A percentile compares a stretch with the other conserved stretches of the same genome.
Evolutionary conservation across 2,329 filamentous ascomycete species (phyloP).

Genomic region (Macrophomina tecta): DNA sequence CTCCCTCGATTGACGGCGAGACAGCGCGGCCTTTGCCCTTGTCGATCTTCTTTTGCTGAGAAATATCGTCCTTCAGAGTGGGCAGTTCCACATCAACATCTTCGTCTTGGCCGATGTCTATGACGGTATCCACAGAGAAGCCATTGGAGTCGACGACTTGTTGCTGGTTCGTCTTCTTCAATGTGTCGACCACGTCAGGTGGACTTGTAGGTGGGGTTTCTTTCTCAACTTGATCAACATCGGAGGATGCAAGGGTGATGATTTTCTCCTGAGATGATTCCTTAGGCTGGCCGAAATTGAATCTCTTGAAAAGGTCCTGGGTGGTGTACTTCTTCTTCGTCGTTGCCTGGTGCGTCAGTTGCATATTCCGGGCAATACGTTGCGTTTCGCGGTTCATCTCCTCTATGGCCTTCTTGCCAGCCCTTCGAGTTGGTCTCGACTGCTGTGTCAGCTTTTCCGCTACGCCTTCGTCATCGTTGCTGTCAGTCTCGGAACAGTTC

Average conservation of each 20-base stretch:
- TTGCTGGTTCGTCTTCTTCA: background rate
- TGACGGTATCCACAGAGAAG: conserved; percentile 15
- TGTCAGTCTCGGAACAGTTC: conserved; percentile 48
- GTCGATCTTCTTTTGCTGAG: conserved; percentile 45
- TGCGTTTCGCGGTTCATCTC: conserved; percentile 93
- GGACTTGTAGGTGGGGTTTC: conserved; percentile 55
- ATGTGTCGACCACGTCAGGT: conserved; percentile 35
- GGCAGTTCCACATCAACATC: conserved; percentile 35
- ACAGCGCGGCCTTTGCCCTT: conserved; percentile 68
- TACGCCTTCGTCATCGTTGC: conserved; percentile 62
- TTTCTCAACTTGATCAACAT: conserved; percentile 52
- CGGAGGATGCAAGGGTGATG: conserved; percentile 65
- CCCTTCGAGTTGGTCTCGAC: conserved; percentile 76
- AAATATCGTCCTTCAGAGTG: conserved; percentile 37
- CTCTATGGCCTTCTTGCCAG: conserved; percentile 91
- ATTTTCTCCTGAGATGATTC: conserved; percentile 23
- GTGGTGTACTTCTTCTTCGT: conserved; percentile 89
- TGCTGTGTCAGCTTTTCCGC: conserved; percentile 66
- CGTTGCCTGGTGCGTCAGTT: conserved; percentile 85
- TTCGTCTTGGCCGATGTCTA: conserved; percentile 26
- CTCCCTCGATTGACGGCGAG: background rate
- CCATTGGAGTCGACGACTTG: background rate
- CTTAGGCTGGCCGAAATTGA: conserved; percentile 69
- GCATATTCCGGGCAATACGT: conserved; percentile 85
- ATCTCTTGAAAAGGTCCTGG: conserved; percentile 79